Base-by-base conservation (phyloP, 2,329 filamentous ascomycete species). In the Lachnellula occidentalis region DNA sequence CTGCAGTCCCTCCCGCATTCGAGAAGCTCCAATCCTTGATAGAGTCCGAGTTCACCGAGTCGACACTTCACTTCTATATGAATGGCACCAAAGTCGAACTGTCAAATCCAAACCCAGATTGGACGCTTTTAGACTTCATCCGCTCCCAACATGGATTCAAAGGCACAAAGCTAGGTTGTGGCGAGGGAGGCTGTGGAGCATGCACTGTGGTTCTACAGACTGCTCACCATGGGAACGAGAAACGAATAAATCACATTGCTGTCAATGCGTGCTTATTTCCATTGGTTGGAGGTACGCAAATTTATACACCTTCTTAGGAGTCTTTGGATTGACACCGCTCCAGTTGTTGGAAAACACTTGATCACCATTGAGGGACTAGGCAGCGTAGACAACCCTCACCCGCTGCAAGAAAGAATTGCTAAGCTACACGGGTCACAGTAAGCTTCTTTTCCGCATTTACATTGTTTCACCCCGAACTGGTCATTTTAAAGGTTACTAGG, bases 231-330 rank as follows among this genome's bases (percentile, higher is more conserved):
- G 87, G 68, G 97, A 97, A 67, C 91, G 91, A 1, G 69, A 67
- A 3, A 96, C 92, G 5, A 89, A 89, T 66, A 82, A 88, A 97
- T 68, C 92, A 99, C 76, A 92, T 94, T 54, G 95, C 90, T 51
- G 90, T 97, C 56, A 99, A 99, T 70, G 94, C 94, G 42, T 99
- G 94, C 70, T 78, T 99, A 50, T 92, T 94, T 11, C 94, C 94
- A 6, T 79, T 99, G 47, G 88, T 91, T 62, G 95, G 91, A 66
- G 96, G 90, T 69, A 81, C 97, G 48, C 97, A 97, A 69, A 92
- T 92, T 55, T 95, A 90, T 1, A 90, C 85, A 63, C 87, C 27
- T 2, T 11, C 27, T 4, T 9, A 31, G 3, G 9, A 11, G 9
- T 31, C 27, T 31, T 96, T 15, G 81, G 86, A 2, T 75, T 97